These are phyloP conservation scores for Ramularia collo-cygni DNA, from an alignment of 2,329 filamentous ascomycete species.

Conservation along the genomic window DNA sequence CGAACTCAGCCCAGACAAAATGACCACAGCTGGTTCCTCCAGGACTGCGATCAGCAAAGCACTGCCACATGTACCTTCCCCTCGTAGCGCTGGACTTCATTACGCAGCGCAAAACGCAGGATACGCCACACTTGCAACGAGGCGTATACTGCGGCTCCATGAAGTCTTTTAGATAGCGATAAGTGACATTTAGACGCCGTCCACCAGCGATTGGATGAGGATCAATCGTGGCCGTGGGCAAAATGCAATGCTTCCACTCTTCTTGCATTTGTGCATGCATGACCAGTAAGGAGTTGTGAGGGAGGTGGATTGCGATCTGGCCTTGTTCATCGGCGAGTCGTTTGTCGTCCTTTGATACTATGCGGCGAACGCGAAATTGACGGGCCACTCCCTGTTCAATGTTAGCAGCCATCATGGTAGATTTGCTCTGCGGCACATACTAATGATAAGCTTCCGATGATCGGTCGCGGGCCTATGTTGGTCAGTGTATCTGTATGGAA, in stretches of 20 bases:
- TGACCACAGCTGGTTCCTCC: conserved; percentile 61
- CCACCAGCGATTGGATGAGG: conserved; percentile 77
- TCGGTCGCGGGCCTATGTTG: conserved; percentile 78
- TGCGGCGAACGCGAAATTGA: conserved; percentile 79
- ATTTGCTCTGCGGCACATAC: no score
- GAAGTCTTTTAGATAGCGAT: conserved; percentile 72
- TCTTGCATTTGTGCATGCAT: conserved; percentile 99
- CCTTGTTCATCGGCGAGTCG: conserved; percentile 58
- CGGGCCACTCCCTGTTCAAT: conserved; percentile 63
- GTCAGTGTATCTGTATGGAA: conserved; percentile 92
- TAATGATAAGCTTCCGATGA: conserved; percentile 84
- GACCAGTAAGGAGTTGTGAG: conserved; percentile 85
- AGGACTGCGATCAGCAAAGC: conserved; percentile 66
- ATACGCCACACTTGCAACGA: conserved; percentile 65
- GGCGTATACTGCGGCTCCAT: conserved; percentile 75
- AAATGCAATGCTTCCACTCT: conserved; percentile 86
- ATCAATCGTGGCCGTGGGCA: conserved; percentile 67
- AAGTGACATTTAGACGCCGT: conserved; percentile 86
- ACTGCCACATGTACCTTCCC: conserved; percentile 92
- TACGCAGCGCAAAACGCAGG: conserved; percentile 66
- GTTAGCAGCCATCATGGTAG: no score
- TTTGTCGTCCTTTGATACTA: conserved; percentile 51
- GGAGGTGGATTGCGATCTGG: conserved; percentile 86
- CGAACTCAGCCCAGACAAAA: conserved; percentile 81
- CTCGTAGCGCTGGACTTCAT: conserved; percentile 69